Percentiles rank a stretch among this genome's conserved stretches.
phyloP scores from a whole-genome alignment of 2,329 filamentous ascomycete species.

The Penicillium decumbens region DNA sequence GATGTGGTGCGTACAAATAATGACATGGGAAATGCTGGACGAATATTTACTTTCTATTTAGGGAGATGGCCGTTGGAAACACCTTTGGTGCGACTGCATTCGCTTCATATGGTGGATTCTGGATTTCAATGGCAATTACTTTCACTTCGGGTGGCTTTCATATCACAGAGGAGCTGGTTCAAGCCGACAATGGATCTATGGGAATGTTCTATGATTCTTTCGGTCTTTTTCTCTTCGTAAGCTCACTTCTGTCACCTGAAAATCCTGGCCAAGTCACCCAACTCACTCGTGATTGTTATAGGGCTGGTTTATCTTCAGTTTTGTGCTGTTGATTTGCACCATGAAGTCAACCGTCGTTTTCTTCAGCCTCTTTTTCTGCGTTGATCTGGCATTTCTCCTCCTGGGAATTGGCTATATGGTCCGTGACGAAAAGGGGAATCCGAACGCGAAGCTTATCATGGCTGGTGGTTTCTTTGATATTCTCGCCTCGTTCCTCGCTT shows the following conservation, averaged over 20 bases:
- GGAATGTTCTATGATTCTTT: constrained; percentile 53
- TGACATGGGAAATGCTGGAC: not conserved
- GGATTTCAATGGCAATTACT: constrained; percentile 66
- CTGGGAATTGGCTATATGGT: constrained; percentile 60
- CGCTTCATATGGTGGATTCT: constrained; percentile 73
- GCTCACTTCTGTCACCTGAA: constrained; percentile 2
- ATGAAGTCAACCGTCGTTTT: constrained; percentile 68
- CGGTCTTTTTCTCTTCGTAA: constrained; percentile 62
- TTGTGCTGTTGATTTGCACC: constrained; percentile 63
- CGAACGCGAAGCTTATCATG: constrained; percentile 44
- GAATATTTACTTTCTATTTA: constrained; percentile 26
- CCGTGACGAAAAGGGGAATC: constrained; percentile 38
- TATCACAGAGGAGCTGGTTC: constrained; percentile 48
- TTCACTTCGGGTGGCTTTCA: constrained; percentile 61
- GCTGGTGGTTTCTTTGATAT: constrained; percentile 71
- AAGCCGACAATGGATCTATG: constrained; percentile 26
- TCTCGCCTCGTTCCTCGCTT: constrained; percentile 69
- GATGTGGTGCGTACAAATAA: constrained; percentile 61
- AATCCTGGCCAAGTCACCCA: too few relatives aligned
- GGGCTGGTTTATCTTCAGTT: constrained; percentile 76
- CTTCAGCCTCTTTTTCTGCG: constrained; percentile 65
- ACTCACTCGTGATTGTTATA: constrained; percentile 7
- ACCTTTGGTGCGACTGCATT: constrained; percentile 73
- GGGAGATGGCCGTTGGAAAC: constrained; percentile 75
- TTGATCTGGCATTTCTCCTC: constrained; percentile 67